Evolutionary conservation across 2,329 filamentous ascomycete species (phyloP).

Genomic region (Aurifilum marmelostoma): DNA sequence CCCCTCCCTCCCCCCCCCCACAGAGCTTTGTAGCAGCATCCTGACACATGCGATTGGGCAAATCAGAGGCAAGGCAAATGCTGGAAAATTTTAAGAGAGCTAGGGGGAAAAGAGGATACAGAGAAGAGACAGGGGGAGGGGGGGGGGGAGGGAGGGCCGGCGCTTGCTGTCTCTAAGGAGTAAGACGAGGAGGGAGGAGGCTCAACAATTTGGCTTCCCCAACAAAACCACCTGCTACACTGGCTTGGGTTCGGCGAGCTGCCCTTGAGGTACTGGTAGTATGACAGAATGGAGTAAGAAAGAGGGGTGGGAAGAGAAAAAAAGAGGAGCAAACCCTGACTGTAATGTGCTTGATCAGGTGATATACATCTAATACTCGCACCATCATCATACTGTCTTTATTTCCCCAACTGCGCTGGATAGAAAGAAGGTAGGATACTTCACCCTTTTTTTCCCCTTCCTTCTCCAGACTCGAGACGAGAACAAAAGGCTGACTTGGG

Average conservation of each 20-base stretch:
- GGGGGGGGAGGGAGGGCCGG: not conserved
- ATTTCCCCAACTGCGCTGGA: not conserved
- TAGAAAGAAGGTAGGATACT: too few relatives aligned
- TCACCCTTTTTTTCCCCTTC: too few relatives aligned
- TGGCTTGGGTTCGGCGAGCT: not conserved
- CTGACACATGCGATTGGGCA: not conserved
- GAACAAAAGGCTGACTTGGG: not conserved
- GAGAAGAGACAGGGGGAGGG: not conserved
- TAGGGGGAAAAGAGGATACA: not conserved
- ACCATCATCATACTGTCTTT: not conserved
- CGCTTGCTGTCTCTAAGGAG: not conserved
- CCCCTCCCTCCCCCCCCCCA: not conserved
- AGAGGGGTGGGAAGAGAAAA: not conserved
- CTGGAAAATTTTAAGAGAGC: not conserved
- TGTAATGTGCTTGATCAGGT: not conserved
- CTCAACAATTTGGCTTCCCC: conserved; percentile 29
- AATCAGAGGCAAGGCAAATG: conserved; percentile 17
- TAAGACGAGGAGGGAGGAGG: conserved; percentile 21
- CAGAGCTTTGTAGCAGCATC: not conserved
- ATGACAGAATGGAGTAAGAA: not conserved
- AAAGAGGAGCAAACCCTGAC: not conserved
- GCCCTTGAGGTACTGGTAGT: not conserved
- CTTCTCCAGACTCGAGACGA: not conserved
- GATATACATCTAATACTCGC: not conserved
- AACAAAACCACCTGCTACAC: conserved; percentile 20